A percentile compares a stretch with the other conserved stretches of the same genome.
These are phyloP conservation scores for Saccharum spontaneum DNA, from an alignment of 176 grass and related monocot species.

Conservation along the genomic window DNA sequence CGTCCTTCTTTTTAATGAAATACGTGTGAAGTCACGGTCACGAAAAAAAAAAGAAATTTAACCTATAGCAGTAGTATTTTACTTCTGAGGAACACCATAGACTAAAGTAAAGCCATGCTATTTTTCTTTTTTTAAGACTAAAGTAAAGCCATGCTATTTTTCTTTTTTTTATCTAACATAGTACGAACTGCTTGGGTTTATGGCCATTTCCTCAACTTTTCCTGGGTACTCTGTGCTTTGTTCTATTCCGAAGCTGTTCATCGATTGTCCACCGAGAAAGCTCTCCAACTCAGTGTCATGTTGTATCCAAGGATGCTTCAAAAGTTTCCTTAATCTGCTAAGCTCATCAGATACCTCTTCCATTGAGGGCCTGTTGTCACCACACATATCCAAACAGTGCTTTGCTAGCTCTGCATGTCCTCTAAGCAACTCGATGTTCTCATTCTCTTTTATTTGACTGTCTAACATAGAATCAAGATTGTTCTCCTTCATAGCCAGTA, in stretches of 20 bases:
- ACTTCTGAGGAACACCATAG: background rate
- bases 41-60: too few relatives aligned
- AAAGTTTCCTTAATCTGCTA: slow-evolving; percentile 9
- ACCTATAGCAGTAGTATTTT: background rate
- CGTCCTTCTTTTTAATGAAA: too few relatives aligned
- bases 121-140: too few relatives aligned
- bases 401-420: slow-evolving; percentile 15
- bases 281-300: background rate
- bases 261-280: background rate
- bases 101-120: too few relatives aligned
- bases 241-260: background rate
- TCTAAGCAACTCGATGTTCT: background rate
- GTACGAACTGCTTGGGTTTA: slow-evolving; percentile 11
- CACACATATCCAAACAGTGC: background rate
- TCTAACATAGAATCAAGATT: slow-evolving; percentile 10
- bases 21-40: too few relatives aligned
- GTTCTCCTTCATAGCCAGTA: slow-evolving; percentile 13
- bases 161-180: background rate
- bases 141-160: background rate
- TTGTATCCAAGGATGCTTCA: slow-evolving; percentile 6
- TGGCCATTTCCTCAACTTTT: slow-evolving; percentile 14
- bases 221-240: background rate
- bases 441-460: slow-evolving; percentile 1
- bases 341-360: slow-evolving; percentile 13
- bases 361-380: background rate